Percentiles rank a stretch among this genome's conserved stretches.
These are phyloP conservation scores for Neocallimastix lanati DNA, from an alignment of 192 early-diverging fungal species.

Conservation along the genomic window DNA sequence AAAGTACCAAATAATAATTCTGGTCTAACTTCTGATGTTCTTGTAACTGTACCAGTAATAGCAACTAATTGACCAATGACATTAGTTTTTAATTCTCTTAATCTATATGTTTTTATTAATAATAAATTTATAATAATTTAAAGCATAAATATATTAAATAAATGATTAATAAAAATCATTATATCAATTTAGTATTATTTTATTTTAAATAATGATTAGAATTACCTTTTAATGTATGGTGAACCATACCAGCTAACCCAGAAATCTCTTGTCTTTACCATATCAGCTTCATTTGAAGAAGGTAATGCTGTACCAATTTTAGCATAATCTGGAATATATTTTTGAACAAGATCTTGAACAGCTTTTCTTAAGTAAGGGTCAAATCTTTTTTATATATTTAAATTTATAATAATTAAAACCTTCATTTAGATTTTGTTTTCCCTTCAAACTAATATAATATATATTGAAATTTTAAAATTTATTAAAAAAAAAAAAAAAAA, in stretches of 20 bases:
- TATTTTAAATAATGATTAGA: not conserved
- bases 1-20: constrained; percentile 86
- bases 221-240: constrained; percentile 10
- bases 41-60: constrained; percentile 83
- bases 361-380: constrained; percentile 73
- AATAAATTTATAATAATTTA: too few species aligned
- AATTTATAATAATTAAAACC: too few species aligned
- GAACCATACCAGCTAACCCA: constrained; percentile 50
- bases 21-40: constrained; percentile 90
- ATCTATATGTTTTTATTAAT: constrained; percentile 13
- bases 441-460: too few species aligned
- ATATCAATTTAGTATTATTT: not conserved
- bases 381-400: constrained; percentile 35
- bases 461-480: too few species aligned
- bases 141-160: too few species aligned
- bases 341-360: constrained; percentile 58
- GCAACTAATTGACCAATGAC: constrained; percentile 62
- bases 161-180: too few species aligned
- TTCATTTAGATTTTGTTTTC: too few species aligned
- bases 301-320: constrained; percentile 9
- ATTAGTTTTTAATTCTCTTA: constrained; percentile 72
- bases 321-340: constrained; percentile 40
- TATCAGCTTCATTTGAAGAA: constrained; percentile 8
- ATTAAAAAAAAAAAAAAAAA: too few species aligned
- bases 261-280: constrained; percentile 46